These are phyloP conservation scores for Jatropha multifida DNA, from an alignment of 441 rosid species.

Conservation along the genomic window DNA sequence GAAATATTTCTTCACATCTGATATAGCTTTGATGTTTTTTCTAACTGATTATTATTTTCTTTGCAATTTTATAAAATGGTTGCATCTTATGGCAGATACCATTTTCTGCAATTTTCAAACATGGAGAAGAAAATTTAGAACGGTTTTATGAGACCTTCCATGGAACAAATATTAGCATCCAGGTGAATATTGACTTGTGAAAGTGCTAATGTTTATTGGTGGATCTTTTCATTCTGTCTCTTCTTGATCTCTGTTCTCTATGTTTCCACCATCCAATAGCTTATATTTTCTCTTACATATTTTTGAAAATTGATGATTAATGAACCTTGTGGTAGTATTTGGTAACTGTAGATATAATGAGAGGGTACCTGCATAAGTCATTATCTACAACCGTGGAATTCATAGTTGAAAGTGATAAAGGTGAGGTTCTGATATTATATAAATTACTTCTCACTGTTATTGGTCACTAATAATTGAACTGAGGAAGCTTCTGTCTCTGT, in stretches of 20 bases:
- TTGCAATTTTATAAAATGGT: neutral
- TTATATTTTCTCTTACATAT: slow-evolving; percentile 3
- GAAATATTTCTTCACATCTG: neutral
- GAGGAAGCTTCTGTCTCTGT: slow-evolving; percentile 17
- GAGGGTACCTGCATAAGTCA: slow-evolving; percentile 84
- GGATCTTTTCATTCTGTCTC: slow-evolving; percentile 4
- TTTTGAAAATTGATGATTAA: slow-evolving; percentile 28
- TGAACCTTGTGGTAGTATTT: slow-evolving; percentile 64
- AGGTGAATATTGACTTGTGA: slow-evolving; percentile 44
- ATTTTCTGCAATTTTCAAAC: slow-evolving; percentile 52
- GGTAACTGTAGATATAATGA: slow-evolving; percentile 63
- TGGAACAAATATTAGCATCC: slow-evolving; percentile 76
- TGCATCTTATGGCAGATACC: slow-evolving; percentile 53
- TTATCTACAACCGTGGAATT: slow-evolving; percentile 68
- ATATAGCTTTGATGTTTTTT: neutral
- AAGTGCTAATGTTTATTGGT: neutral
- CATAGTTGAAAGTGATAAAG: slow-evolving; percentile 69
- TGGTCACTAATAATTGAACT: slow-evolving; percentile 7
- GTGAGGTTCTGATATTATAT: slow-evolving; percentile 28
- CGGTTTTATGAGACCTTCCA: slow-evolving; percentile 83
- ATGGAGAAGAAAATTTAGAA: slow-evolving; percentile 50
- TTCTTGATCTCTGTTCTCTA: neutral
- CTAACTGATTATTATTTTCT: slow-evolving; percentile 1
- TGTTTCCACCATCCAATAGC: neutral
- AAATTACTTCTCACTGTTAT: neutral